Percentiles rank a stretch among this genome's conserved stretches.
These are phyloP conservation scores for Diatrype stigma DNA, from an alignment of 2,329 filamentous ascomycete genomes.

Conservation along the genomic window DNA sequence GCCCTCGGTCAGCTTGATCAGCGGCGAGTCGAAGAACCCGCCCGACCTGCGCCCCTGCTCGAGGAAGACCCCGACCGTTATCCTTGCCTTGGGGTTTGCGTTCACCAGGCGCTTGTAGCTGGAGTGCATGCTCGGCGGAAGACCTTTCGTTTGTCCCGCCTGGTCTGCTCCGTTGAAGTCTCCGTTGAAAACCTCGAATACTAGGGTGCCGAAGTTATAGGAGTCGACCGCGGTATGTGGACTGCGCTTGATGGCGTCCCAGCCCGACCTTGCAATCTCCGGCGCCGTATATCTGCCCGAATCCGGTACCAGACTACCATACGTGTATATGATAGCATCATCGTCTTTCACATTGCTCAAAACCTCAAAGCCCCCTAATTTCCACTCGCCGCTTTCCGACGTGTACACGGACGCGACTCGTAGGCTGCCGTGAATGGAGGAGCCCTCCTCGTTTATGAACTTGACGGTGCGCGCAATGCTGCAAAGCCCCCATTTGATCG, in stretches of 20 bases:
- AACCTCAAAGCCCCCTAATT: conserved; percentile 87
- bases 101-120: conserved; percentile 89
- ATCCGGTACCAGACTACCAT: conserved; percentile 83
- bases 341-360: conserved; percentile 95
- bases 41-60: conserved; percentile 81
- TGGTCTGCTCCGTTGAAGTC: conserved; percentile 73
- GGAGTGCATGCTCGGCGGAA: conserved; percentile 83
- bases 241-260: conserved; percentile 82
- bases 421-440: conserved; percentile 85
- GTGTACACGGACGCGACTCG: conserved; percentile 85
- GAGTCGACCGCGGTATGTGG: conserved; percentile 80
- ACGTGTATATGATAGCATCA: conserved; percentile 89
- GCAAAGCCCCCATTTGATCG: conserved; percentile 92
- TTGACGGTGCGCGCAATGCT: conserved; percentile 86
- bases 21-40: conserved; percentile 86
- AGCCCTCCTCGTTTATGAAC: conserved; percentile 91
- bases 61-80: conserved; percentile 80
- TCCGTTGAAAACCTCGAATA: conserved; percentile 91
- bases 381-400: conserved; percentile 97
- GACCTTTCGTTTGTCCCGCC: conserved; percentile 76
- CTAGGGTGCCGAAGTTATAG: conserved; percentile 77
- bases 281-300: conserved; percentile 80
- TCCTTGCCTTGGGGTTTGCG: conserved; percentile 80
- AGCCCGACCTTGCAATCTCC: conserved; percentile 81
- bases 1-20: conserved; percentile 89